Base-by-base conservation (phyloP, 441 rosid genomes). In the Rhodomyrtus psidioides region DNA sequence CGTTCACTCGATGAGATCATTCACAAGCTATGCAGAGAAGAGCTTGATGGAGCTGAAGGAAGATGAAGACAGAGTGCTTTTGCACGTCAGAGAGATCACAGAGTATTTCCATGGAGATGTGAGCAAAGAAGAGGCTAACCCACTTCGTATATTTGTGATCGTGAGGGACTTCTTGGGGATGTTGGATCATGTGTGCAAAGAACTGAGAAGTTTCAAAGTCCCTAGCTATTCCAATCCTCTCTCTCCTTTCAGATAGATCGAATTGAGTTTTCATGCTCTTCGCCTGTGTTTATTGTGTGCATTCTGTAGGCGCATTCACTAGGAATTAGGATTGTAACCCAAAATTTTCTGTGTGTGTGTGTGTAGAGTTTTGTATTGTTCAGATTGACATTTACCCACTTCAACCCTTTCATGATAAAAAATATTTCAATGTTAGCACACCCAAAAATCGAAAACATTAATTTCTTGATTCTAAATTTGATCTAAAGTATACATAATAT, bases 111-210 rank as follows among this genome's bases (percentile, higher is more conserved):
- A 96, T 87, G 99, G 99, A 82, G 89, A 94, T 86, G 93, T 91
- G 87, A 93, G 93, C 92, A 97, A 95, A 90, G 96, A 96, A 76
- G 99, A 97, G 86, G 91, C 93, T 70, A 97, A 94, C 83, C 99
- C 98, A 26, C 92, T 97, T 15, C 88, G 96, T 86, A 97, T 97
- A 44, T 96, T 97, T 84, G 98, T 97, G 94, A 97, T 97, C 83
- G 99, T 97, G 30, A 97, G 99, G 87, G 99, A 97, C 86, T 97
- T 97, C 88, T 86, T 97, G 85, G 98, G 98, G 60, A 95, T 95
- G 98, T 85, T 97, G 89, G 99, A 95, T 91, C 95, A 93, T 90
- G 96, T 97, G 12, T 97, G 99, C 87, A 97, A 94, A 89, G 99
- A 95, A 86, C 92, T 97, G 86, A 97, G 98, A 84, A 92, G 92